Conservation (phyloP, 1,284 basidiomycete genomes). For the Ustilago trichophora region DNA sequence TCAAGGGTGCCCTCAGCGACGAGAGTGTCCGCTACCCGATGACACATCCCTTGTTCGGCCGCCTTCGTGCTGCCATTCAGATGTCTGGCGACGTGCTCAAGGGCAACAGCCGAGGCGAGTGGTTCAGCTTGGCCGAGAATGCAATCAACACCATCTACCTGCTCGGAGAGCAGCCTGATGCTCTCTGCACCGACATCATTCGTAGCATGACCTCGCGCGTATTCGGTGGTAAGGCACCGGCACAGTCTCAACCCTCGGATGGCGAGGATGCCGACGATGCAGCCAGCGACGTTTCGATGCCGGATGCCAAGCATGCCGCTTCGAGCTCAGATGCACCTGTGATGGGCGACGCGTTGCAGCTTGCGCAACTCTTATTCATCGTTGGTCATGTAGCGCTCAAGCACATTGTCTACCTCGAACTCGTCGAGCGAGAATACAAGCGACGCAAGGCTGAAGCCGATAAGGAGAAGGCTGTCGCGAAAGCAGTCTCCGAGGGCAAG, state of each 20-base stretch:
- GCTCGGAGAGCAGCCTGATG: slow-evolving; percentile 90
- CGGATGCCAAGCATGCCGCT: slow-evolving; percentile 17
- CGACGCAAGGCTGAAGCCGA: slow-evolving; percentile 88
- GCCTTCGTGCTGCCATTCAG: slow-evolving; percentile 75
- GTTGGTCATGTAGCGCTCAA: slow-evolving; percentile 97
- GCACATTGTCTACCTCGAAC: slow-evolving; percentile 93
- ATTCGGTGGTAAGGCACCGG: slow-evolving; percentile 70
- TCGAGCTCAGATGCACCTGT: slow-evolving; percentile 17
- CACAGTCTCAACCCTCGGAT: background rate
- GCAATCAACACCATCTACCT: slow-evolving; percentile 95
- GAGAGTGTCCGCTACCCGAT: slow-evolving; percentile 87
- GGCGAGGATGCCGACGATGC: slow-evolving; percentile 23
- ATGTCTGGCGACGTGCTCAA: slow-evolving; percentile 37
- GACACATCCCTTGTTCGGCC: slow-evolving; percentile 85
- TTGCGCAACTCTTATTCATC: slow-evolving; percentile 90
- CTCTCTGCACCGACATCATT: slow-evolving; percentile 82
- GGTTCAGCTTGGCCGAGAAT: slow-evolving; percentile 93
- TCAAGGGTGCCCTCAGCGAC: slow-evolving; percentile 84
- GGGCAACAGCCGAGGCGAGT: slow-evolving; percentile 54
- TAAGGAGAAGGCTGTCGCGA: slow-evolving; percentile 66
- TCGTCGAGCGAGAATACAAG: slow-evolving; percentile 97
- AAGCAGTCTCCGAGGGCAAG: slow-evolving; percentile 52
- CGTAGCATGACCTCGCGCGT: slow-evolving; percentile 80
- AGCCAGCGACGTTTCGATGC: slow-evolving; percentile 39
- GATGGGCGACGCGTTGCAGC: slow-evolving; percentile 73